Conservation (phyloP, 768 basidiomycete species). For the Lactarius hengduanensis region DNA sequence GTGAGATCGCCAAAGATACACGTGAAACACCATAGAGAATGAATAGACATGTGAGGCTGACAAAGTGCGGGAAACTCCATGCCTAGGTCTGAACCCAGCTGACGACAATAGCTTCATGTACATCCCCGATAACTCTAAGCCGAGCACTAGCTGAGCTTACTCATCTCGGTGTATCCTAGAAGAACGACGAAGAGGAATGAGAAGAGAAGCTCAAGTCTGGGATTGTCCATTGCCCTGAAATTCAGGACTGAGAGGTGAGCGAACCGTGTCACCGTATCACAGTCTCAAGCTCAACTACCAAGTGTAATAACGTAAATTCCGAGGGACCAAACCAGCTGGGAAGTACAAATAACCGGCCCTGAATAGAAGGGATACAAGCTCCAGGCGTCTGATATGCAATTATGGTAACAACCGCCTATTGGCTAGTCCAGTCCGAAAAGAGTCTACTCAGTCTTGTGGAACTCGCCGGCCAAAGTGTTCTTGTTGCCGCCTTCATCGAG, state of each 20-base stretch:
- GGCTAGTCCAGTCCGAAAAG: slow-evolving; percentile 1
- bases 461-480: slow-evolving; percentile 4
- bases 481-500: slow-evolving; percentile 1
- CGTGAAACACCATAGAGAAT: neutral
- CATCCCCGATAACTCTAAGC: neutral
- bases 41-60: slow-evolving; percentile 22
- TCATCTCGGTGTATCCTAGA: neutral
- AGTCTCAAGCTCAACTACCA: neutral
- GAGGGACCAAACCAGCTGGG: slow-evolving; percentile 2
- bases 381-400: neutral
- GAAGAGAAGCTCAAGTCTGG: neutral
- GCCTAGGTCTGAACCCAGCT: too few species aligned
- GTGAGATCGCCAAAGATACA: neutral
- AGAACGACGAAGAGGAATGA: neutral
- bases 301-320: slow-evolving; percentile 1
- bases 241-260: neutral
- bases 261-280: neutral
- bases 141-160: neutral
- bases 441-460: slow-evolving; percentile 18
- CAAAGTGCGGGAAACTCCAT: neutral
- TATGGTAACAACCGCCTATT: neutral
- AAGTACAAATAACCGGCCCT: slow-evolving; percentile 5
- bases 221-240: neutral
- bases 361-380: slow-evolving; percentile 7
- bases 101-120: too few species aligned